Conservation (phyloP, 768 basidiomycete species). For the Rhodosporidiobolus sp. region DNA sequence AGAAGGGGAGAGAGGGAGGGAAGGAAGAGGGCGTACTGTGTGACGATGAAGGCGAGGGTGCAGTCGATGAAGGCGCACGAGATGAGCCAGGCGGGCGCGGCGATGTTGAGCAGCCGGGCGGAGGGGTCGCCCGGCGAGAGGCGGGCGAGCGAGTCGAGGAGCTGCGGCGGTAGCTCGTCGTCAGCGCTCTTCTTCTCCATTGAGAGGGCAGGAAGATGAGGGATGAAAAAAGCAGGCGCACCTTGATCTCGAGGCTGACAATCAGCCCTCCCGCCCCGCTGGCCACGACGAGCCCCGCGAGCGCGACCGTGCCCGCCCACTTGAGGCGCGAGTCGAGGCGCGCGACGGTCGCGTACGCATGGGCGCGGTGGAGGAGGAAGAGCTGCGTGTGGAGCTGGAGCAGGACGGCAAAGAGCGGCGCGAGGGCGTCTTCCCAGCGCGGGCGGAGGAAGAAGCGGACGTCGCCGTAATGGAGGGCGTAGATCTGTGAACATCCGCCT, state of each 20-base stretch:
- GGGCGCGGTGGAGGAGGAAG: conserved; percentile 1
- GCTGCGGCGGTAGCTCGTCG: background rate
- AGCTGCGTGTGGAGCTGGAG: conserved; percentile 3
- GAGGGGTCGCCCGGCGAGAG: background rate
- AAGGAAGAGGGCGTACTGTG: background rate
- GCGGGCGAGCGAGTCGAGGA: background rate
- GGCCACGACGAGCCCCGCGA: background rate
- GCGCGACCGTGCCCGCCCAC: background rate
- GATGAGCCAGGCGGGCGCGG: background rate
- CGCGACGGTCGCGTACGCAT: background rate
- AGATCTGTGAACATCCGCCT: background rate
- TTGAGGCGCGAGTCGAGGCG: background rate
- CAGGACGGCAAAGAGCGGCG: background rate
- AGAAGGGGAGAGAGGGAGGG: too few species aligned
- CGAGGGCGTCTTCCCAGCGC: background rate
- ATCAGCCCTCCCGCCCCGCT: background rate
- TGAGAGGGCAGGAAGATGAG: too few species aligned
- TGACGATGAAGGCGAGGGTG: background rate
- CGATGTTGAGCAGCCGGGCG: background rate
- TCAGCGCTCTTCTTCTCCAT: too few species aligned
- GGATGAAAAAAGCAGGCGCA: background rate
- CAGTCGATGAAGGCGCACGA: conserved; percentile 1
- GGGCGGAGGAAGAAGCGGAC: background rate
- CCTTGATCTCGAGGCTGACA: conserved; percentile 3
- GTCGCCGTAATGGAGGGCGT: conserved; percentile 3